phyloP scores from a whole-genome alignment of 108 stramenopile genomes.

The Halocafeteria seosinensis region DNA sequence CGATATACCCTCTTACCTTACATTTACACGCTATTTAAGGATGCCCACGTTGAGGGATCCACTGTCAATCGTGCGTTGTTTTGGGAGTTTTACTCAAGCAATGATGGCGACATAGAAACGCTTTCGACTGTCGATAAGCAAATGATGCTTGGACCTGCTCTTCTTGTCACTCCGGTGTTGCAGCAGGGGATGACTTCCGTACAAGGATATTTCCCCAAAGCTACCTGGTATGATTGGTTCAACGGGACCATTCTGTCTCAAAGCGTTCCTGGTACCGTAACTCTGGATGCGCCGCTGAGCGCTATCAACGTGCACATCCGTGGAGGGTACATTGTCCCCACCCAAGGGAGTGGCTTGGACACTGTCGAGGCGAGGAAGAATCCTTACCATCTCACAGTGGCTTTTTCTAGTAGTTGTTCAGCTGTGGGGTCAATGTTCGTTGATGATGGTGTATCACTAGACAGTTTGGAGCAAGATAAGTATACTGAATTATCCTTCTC shows the following conservation, averaged over 20 bases:
- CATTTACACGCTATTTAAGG: slow-evolving; percentile 16
- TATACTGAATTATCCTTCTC: background rate
- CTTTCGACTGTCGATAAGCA: background rate
- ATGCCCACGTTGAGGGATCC: background rate
- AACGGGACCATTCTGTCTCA: background rate
- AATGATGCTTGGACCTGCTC: slow-evolving; percentile 12
- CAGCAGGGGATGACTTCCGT: slow-evolving; percentile 11
- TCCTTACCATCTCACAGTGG: background rate
- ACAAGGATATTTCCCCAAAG: slow-evolving; percentile 18
- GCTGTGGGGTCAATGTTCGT: background rate
- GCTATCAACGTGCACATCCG: background rate
- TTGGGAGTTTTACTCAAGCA: slow-evolving; percentile 4
- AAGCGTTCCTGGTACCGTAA: background rate
- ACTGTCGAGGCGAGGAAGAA: background rate
- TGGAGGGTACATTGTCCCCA: background rate
- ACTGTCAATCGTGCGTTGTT: slow-evolving; percentile 10
- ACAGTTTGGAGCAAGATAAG: background rate
- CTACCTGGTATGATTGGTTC: background rate
- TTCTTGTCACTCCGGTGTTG: slow-evolving; percentile 16
- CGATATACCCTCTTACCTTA: slow-evolving; percentile 18
- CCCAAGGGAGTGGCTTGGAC: background rate
- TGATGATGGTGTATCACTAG: background rate
- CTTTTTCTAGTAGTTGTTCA: background rate
- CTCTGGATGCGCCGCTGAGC: background rate
- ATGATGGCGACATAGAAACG: background rate